Base-by-base conservation (phyloP, 2,329 filamentous ascomycete species). In the Cryphonectria radicalis region DNA sequence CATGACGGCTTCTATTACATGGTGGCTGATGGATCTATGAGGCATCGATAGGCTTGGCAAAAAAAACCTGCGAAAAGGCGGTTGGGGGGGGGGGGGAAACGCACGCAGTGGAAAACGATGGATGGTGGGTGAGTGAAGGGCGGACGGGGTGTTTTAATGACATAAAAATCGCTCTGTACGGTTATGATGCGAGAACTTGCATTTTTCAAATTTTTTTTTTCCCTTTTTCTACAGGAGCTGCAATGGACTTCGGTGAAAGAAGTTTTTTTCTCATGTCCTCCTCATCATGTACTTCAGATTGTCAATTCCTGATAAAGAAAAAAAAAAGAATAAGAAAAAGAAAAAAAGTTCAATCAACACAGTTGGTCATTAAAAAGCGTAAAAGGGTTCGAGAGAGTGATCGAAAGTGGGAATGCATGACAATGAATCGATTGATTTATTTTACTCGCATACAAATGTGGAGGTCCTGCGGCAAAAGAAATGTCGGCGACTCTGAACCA, bases 331-430 rank as follows among this genome's bases (percentile, higher is more conserved):
- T 28, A 28, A 13, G 10, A 8, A 50, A 22, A 57, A 19, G 6
- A 64, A 55, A 37, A 28, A 6, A 28, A 55, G 28, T 35, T 32
- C 17, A 42, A 63, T 35, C 37, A 40, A 63, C 78, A 19, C 7
- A 19, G 2, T n/a, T n/a, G 25, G 22, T 8, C 6, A 42, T 42
- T 19, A 4, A 40, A 35, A 19, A 35, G 35, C 35, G 35, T 7
- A 42, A 11, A 63, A 4, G 11, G 40, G 10, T 42, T n/a, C 4
- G 32, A 32, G 17, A 63, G 13, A 5, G 55, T 8, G 55, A 59
- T 19, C 14, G 25, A 59, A 59, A 59, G 4, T 6, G 55, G 17
- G 3, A 8, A 0, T 32, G 2, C 55, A 13, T 59, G 13, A 13
- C 25, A 57, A 3, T 28, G 28, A 7, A 32, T 57, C 7, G 8